Base-by-base conservation (phyloP, 352 stramenopile genomes). In the Globisporangium solare region DNA sequence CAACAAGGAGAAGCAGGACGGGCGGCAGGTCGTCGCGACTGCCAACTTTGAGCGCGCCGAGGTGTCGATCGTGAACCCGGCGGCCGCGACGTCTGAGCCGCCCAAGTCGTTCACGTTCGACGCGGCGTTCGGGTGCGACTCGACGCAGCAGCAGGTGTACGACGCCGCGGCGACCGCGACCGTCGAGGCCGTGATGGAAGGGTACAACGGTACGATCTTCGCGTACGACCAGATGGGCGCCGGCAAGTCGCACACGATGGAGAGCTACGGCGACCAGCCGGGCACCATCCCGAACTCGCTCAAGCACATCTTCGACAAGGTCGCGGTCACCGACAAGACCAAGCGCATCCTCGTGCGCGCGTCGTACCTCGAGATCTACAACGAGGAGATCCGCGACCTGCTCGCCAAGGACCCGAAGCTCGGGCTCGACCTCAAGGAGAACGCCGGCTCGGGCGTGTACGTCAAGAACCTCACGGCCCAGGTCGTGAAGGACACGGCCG, bases 351-450 rank as follows among this genome's bases (percentile, higher is more conserved):
- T 99, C 27, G 96, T 99, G 21, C 83, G 94, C 41, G 88, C 94
- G 41, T 97, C 84, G 10, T 98, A 98, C 63, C 76, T 98, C 27
- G 96, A 99, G 71, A 98, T 99, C 64, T 99, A 99, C 76, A 98
- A 98, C 64, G 96, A 99, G 76, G 92, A 99, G 66, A 98, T 98
- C 61, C 75, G 92, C 21, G 96, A 99, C 64, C 70, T 99, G 35
- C 68, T 99, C 35, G 88, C 81, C 18, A 92, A 89, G 55, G 83
- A 97, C 55, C 78, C 79, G 0, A 79, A 72, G 22, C 64, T 70
- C 24, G 81, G 80, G n/a, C 70, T 96, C 11, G 88, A 97, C 54
- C 71, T 98, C 20, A 97, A 97, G 54, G 89, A 98, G 66, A 97
- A 90, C 48, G 80, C 77, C 11, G 86, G 96, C 63, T 83, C 85